Conservation (phyloP, 768 basidiomycete genomes). For the Leccinum sublutescens region DNA sequence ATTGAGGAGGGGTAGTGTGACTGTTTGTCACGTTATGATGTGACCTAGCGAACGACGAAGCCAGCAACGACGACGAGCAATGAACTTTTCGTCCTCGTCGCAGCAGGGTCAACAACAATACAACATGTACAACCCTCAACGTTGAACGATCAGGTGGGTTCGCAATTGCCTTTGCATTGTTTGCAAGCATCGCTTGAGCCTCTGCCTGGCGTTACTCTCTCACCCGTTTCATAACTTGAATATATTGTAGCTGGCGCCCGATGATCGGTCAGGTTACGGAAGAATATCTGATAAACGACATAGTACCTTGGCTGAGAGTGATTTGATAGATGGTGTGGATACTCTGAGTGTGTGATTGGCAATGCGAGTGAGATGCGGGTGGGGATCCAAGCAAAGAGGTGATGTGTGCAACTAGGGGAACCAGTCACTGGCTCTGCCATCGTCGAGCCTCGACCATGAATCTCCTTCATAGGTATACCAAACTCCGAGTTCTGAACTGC, state of each 20-base stretch:
- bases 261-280: conserved; percentile 2
- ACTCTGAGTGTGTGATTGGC: conserved; percentile 73
- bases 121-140: too few species aligned
- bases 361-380: conserved; percentile 71
- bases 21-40: too few species aligned
- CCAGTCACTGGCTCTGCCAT: conserved; percentile 11
- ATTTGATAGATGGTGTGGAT: conserved; percentile 55
- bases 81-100: too few species aligned
- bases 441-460: not conserved
- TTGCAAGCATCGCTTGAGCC: conserved; percentile 24
- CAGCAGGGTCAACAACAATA: too few species aligned
- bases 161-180: conserved; percentile 23
- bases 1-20: too few species aligned
- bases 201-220: conserved; percentile 28
- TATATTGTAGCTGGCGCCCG: conserved; percentile 47
- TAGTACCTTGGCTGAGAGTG: conserved; percentile 49
- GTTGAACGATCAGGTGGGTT: conserved; percentile 26
- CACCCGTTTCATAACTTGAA: conserved; percentile 32
- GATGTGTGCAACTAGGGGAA: conserved; percentile 63
- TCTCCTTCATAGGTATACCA: too few species aligned
- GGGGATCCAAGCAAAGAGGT: conserved; percentile 75
- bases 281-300: conserved; percentile 10
- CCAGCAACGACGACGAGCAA: too few species aligned
- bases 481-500: too few species aligned
- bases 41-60: too few species aligned